Conservation (phyloP, 805 yeast genomes). For the Cyberlindnera amylophila region DNA sequence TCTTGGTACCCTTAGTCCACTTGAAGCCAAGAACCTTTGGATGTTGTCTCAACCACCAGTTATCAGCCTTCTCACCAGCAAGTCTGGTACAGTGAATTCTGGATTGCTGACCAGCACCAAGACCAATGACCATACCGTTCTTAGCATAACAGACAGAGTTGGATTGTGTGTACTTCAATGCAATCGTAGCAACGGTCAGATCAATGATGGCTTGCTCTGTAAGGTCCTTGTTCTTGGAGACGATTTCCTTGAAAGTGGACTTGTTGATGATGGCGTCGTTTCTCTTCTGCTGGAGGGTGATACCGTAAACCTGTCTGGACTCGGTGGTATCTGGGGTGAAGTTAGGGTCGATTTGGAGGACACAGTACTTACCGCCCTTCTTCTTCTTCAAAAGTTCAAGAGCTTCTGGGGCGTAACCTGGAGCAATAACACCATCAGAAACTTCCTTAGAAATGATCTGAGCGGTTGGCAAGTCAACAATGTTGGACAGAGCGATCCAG, state of each 20-base stretch:
- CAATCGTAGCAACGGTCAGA: conserved; percentile 94
- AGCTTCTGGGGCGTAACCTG: conserved; percentile 92
- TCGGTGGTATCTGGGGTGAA: conserved; percentile 78
- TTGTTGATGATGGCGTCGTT: conserved; percentile 95
- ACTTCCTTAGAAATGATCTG: conserved; percentile 96
- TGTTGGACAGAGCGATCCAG: conserved; percentile 94
- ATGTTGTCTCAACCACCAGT: conserved; percentile 99
- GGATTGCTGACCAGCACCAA: conserved; percentile 99
- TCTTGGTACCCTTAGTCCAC: conserved; percentile 98
- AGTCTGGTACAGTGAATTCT: conserved; percentile 98
- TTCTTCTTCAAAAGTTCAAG: conserved; percentile 82
- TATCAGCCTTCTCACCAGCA: conserved; percentile 99
- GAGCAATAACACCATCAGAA: conserved; percentile 98
- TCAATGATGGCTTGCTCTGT: conserved; percentile 92
- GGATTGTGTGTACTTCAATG: conserved; percentile 95
- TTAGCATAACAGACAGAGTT: conserved; percentile 98
- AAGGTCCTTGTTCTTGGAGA: conserved; percentile 78
- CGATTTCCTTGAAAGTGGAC: conserved; percentile 86
- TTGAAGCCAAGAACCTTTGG: conserved; percentile 88
- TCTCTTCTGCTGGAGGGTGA: conserved; percentile 92
- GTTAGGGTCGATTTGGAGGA: conserved; percentile 93
- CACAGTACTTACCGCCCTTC: conserved; percentile 97
- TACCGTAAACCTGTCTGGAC: conserved; percentile 94
- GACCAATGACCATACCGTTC: conserved; percentile 98
- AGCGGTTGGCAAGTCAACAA: conserved; percentile 95